phyloP scores from a whole-genome alignment of 495 filamentous ascomycete genomes.

The Cercophora samala region DNA sequence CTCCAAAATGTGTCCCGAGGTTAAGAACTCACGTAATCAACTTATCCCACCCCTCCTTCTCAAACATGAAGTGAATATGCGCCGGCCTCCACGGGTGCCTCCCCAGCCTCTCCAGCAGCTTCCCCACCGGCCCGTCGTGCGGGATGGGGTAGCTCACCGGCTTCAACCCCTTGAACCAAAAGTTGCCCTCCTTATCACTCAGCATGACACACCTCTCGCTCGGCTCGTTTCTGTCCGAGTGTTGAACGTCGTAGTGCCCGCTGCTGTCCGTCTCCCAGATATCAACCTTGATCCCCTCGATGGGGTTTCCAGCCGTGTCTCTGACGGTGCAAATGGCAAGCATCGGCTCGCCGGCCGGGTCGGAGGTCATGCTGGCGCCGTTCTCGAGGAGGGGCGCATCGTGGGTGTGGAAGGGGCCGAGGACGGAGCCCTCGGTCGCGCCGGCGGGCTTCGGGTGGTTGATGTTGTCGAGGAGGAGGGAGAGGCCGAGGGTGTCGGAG shows the following conservation, averaged over 20 bases:
- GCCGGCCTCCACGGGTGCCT: constrained; percentile 80
- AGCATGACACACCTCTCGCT: constrained; percentile 80
- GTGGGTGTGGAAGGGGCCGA: constrained; percentile 93
- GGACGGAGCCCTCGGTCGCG: constrained; percentile 81
- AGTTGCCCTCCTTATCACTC: constrained; percentile 64
- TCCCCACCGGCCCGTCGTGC: constrained; percentile 83
- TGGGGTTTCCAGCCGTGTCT: constrained; percentile 64
- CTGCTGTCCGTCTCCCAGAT: constrained; percentile 92
- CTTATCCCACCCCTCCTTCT: constrained; percentile 75
- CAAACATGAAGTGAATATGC: constrained; percentile 96
- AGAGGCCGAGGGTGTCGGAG: constrained; percentile 85
- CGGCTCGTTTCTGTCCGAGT: constrained; percentile 62
- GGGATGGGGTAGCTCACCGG: constrained; percentile 90
- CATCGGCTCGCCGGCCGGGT: constrained; percentile 65
- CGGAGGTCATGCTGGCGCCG: constrained; percentile 69
- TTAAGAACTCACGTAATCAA: constrained; percentile 71
- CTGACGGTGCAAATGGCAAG: constrained; percentile 73
- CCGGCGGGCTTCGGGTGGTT: constrained; percentile 79
- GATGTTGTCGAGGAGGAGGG: constrained; percentile 84
- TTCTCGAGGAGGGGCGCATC: constrained; percentile 65
- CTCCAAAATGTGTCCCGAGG: not conserved
- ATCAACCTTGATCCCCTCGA: constrained; percentile 72
- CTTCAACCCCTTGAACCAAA: constrained; percentile 86
- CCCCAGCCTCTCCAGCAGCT: constrained; percentile 64
- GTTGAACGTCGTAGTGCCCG: constrained; percentile 89